Conservation (phyloP, 306 rosid species). For the Styphnolobium japonicum region DNA sequence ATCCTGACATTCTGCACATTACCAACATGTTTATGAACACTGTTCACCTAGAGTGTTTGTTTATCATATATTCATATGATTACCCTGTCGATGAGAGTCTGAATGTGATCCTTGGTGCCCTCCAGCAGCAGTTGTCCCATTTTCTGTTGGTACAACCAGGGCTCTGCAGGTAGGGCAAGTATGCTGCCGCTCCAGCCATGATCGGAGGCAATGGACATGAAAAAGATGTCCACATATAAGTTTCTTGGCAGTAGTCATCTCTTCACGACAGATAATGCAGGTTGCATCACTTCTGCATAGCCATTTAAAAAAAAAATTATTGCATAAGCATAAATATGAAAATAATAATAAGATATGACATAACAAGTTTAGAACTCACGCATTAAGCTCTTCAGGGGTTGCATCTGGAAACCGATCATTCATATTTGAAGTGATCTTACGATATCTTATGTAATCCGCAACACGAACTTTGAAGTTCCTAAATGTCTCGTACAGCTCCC, state of each 20-base stretch:
- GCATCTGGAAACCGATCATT: slow-evolving; percentile 98
- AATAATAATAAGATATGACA: not conserved
- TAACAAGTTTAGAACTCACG: slow-evolving; percentile 54
- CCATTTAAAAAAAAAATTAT: slow-evolving; percentile 15
- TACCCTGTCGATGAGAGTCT: slow-evolving; percentile 70
- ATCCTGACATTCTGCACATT: slow-evolving; percentile 4
- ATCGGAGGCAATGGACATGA: slow-evolving; percentile 95
- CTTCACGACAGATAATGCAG: slow-evolving; percentile 99
- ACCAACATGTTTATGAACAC: slow-evolving; percentile 1
- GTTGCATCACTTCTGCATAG: slow-evolving; percentile 89
- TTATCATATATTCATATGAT: slow-evolving; percentile 18
- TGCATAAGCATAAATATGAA: slow-evolving; percentile 11
- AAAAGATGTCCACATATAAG: slow-evolving; percentile 94
- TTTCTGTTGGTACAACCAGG: slow-evolving; percentile 87
- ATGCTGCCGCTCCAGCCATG: slow-evolving; percentile 98
- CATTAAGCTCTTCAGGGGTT: slow-evolving; percentile 90
- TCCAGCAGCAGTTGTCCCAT: slow-evolving; percentile 56
- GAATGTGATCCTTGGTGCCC: slow-evolving; percentile 69
- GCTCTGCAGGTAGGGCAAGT: slow-evolving; percentile 99
- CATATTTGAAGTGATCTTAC: slow-evolving; percentile 98
- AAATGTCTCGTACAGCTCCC: slow-evolving; percentile 97
- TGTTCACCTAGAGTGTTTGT: not conserved
- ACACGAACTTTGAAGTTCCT: slow-evolving; percentile 90
- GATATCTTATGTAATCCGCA: slow-evolving; percentile 85
- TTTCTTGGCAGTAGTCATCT: slow-evolving; percentile 97